Evolutionary conservation across 1,284 basidiomycete genomes (phyloP).

Genomic region (Apiotrichum sp.): DNA sequence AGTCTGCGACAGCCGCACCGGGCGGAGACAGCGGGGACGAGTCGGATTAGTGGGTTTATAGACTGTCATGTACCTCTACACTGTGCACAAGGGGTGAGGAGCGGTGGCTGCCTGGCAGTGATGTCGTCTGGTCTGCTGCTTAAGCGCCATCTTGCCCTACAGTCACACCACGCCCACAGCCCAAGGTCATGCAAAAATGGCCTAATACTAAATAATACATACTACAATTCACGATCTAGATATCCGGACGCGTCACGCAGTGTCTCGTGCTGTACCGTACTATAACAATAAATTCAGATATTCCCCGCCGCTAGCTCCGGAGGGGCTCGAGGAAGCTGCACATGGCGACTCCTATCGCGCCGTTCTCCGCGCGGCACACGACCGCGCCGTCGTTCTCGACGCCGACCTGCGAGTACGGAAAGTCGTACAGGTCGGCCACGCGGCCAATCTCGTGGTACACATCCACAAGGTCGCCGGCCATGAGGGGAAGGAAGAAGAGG

Average conservation of each 20-base stretch:
- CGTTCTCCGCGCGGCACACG: constrained; percentile 36
- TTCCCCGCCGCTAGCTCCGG: background rate
- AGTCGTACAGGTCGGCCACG: constrained; percentile 41
- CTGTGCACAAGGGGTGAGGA: too few relatives aligned
- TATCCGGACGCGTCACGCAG: too few relatives aligned
- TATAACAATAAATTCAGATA: too few relatives aligned
- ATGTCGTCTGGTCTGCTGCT: too few relatives aligned
- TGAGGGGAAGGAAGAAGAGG: constrained; percentile 37
- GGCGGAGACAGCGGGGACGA: constrained; percentile 15
- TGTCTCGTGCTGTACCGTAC: too few relatives aligned
- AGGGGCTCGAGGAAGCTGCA: constrained; percentile 47
- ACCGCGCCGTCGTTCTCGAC: constrained; percentile 48
- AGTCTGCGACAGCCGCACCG: constrained; percentile 1
- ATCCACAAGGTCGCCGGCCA: constrained; percentile 40
- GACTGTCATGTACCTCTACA: too few relatives aligned
- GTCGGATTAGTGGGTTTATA: constrained; percentile 11
- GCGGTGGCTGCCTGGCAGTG: too few relatives aligned
- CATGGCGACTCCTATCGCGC: constrained; percentile 43
- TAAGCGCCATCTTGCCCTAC: too few relatives aligned
- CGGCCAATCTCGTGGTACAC: constrained; percentile 47
- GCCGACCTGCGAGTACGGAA: constrained; percentile 45
- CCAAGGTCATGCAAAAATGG: too few relatives aligned
- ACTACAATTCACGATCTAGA: too few relatives aligned
- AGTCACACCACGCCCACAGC: too few relatives aligned
- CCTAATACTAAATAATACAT: too few relatives aligned